Percentiles rank a stretch among this genome's conserved stretches.
These are phyloP conservation scores for Nicotiana benthamiana DNA, from an alignment of 257 asterid genomes.

Conservation along the genomic window DNA sequence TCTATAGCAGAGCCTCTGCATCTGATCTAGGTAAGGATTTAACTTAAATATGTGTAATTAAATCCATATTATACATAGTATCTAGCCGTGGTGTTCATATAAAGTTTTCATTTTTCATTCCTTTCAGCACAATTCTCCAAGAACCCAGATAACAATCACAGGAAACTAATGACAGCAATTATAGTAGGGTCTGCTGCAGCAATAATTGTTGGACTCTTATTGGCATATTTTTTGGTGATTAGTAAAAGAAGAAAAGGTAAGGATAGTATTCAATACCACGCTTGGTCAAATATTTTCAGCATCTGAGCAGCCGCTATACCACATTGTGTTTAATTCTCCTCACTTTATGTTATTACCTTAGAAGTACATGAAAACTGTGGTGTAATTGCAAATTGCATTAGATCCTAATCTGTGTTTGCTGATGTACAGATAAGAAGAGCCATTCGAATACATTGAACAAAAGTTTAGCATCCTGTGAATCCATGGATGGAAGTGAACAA, in stretches of 20 bases:
- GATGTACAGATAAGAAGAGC: not conserved
- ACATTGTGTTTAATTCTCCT: no score
- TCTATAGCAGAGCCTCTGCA: conserved; percentile 19
- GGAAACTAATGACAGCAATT: conserved; percentile 3
- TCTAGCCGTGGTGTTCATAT: not conserved
- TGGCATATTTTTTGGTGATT: conserved; percentile 7
- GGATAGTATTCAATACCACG: not conserved
- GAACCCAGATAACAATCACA: conserved; percentile 9
- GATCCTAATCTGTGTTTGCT: not conserved
- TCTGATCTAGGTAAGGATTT: conserved; percentile 16
- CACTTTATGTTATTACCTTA: no score
- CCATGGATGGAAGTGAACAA: conserved; percentile 3
- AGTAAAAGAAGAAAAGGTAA: conserved; percentile 18
- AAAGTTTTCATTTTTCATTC: not conserved
- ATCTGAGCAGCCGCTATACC: not conserved
- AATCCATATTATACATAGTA: not conserved
- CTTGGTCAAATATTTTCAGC: not conserved
- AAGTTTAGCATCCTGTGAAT: not conserved
- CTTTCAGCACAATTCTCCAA: conserved; percentile 13
- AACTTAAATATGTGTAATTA: not conserved
- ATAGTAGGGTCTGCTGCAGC: conserved; percentile 14
- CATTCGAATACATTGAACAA: not conserved
- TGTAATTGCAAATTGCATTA: not conserved
- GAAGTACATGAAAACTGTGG: no score
- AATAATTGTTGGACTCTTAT: conserved; percentile 8